Conservation (phyloP, 169 alveolate genomes). For the Plasmodium fragile region DNA sequence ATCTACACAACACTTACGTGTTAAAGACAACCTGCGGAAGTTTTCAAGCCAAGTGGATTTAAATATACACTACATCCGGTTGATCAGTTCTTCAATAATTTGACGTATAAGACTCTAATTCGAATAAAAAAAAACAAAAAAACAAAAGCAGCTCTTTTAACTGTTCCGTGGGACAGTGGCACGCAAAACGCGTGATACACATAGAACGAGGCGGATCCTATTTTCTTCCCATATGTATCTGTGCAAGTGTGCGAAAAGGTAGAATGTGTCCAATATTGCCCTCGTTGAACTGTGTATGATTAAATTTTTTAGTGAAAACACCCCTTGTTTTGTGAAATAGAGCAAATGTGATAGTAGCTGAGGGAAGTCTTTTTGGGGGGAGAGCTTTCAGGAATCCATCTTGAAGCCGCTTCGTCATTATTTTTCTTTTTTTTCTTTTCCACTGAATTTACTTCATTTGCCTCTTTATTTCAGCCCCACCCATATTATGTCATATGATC, state of each 20-base stretch:
- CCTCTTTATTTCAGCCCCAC: not conserved
- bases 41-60: not conserved
- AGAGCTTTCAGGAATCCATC: not conserved
- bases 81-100: not conserved
- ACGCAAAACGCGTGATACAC: not conserved
- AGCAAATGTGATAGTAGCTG: not conserved
- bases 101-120: not conserved
- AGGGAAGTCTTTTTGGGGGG: not conserved
- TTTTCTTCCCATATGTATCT: not conserved
- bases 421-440: not conserved
- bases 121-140: not conserved
- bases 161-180: not conserved
- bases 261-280: not conserved
- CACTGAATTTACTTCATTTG: not conserved
- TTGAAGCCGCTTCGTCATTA: not conserved
- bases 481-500: not conserved
- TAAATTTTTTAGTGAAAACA: slow-evolving; percentile 8
- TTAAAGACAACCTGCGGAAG: not conserved
- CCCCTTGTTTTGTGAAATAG: not conserved
- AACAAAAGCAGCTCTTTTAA: not conserved
- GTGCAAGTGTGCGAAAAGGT: not conserved
- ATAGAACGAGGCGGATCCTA: not conserved
- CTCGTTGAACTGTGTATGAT: not conserved
- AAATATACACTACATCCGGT: not conserved
- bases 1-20: not conserved